Evolutionary conservation across 1,284 basidiomycete genomes (phyloP).

Genomic region (Athelia sp.): DNA sequence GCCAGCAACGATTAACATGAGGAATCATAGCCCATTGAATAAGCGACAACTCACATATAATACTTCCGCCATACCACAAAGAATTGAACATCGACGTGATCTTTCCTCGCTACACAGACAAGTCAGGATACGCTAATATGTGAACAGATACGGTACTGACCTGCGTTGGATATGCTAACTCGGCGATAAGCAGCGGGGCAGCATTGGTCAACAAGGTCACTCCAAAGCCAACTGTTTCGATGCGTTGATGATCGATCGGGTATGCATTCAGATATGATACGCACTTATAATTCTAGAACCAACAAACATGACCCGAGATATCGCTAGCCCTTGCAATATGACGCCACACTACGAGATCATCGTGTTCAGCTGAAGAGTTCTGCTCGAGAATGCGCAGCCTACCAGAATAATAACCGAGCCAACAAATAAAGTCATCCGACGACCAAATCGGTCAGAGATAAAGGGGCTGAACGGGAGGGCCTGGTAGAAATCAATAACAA

Average conservation of each 20-base stretch:
- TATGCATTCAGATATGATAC: conserved; percentile 13
- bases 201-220: conserved; percentile 57
- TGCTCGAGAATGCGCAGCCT: no score
- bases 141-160: conserved; percentile 23
- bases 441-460: conserved; percentile 52
- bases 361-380: no score
- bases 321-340: conserved; percentile 46
- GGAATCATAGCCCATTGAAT: neutral
- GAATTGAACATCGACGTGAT: conserved; percentile 59
- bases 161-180: conserved; percentile 70
- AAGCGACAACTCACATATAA: conserved; percentile 37
- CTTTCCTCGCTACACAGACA: conserved; percentile 42
- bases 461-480: conserved; percentile 56
- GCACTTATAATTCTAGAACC: conserved; percentile 51
- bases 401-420: conserved; percentile 57
- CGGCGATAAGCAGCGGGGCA: conserved; percentile 61
- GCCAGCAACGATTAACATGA: conserved; percentile 9
- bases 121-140: neutral
- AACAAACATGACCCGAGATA: conserved; percentile 48
- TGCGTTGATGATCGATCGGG: neutral
- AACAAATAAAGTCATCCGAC: conserved; percentile 49
- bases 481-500: conserved; percentile 21
- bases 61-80: conserved; percentile 61
- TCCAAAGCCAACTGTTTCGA: conserved; percentile 53
- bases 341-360: conserved; percentile 31